Percentiles rank a stretch among this genome's conserved stretches.
Conservation (phyloP, 306 rosid species). For the Fragaria iinumae region DNA sequence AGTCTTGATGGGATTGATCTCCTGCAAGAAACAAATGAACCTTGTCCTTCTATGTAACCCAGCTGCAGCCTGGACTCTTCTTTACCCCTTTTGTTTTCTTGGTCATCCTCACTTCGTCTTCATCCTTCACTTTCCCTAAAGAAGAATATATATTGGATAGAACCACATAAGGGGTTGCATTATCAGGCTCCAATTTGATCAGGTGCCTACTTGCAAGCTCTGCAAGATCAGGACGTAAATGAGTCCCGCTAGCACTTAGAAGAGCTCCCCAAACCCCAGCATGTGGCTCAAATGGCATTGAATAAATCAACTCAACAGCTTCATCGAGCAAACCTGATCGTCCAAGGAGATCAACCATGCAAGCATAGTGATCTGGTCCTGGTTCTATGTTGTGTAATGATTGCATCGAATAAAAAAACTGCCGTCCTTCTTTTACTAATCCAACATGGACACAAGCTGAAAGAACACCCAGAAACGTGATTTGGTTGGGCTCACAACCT, state of each 20-base stretch:
- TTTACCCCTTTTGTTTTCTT: constrained; percentile 50
- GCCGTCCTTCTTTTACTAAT: constrained; percentile 59
- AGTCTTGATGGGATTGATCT: constrained; percentile 41
- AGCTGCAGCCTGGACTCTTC: constrained; percentile 83
- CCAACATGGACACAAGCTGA: constrained; percentile 88
- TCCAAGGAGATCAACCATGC: constrained; percentile 79
- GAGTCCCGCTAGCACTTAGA: constrained; percentile 67
- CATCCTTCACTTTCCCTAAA: constrained; percentile 50
- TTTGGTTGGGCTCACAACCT: constrained; percentile 48
- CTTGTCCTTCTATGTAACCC: constrained; percentile 52
- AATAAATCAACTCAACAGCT: constrained; percentile 54
- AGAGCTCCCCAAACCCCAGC: constrained; percentile 85
- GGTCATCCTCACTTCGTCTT: constrained; percentile 42
- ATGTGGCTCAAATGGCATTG: constrained; percentile 70
- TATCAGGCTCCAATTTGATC: constrained; percentile 56
- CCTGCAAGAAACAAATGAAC: constrained; percentile 64
- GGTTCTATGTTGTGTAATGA: constrained; percentile 53
- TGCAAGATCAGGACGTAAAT: constrained; percentile 65
- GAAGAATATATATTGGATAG: constrained; percentile 57
- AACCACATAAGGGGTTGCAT: constrained; percentile 77
- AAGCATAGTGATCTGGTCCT: constrained; percentile 69
- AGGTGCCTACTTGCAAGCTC: constrained; percentile 61
- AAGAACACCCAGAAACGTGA: constrained; percentile 72
- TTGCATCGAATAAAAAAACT: constrained; percentile 52
- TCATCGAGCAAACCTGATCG: constrained; percentile 74